Evolutionary conservation across 192 early-diverging fungal genomes (phyloP), one percentile per base, ranked within the genome.

Genomic region (Pilobolus umbonatus): DNA sequence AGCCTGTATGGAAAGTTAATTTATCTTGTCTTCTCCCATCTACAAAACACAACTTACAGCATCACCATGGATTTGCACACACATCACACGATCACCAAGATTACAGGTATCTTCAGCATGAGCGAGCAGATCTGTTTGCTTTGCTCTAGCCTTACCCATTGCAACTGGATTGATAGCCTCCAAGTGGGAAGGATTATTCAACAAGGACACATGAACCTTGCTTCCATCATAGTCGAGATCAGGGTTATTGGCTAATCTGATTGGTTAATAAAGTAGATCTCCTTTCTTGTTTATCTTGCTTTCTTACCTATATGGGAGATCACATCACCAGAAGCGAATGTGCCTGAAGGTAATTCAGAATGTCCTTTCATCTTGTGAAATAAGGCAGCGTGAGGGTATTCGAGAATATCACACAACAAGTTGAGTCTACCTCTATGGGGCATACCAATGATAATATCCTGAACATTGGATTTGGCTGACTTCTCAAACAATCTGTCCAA

Each of bases 141-240:
- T 88, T 28, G 95, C 92, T 11, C 96, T 86, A 0, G 94, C 91
- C 65, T 98, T 96, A 36, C 96, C 96, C 72, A 95, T 83, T 24
- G 92, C 92, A 1, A 98, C 93, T 0, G 96, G 93, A 76, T 98
- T 98, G 29, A 93, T 89, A 2, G 95, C 93, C 67, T 92, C 95
- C n/a, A 98, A 75, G 66, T 98, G 96, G 4, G 94, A 96, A 11
- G 96, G 96, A 72, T 98, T 98, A 75, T 91, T 90, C n/a, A 96
- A 72, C 77, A 96, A 79, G 1, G 92, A 90, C 5, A 95, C 88
- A 49, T 92, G 84, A 17, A 96, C 63, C 1, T 83, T 76, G 32
- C 82, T 68, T 11, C 67, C 75, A 26, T 75, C 73, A 60, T 87
- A 95, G 39, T 84, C 76, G 29, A 98, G 72, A 61, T 81, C 86